A percentile compares a stretch with the other conserved stretches of the same genome.
These are phyloP conservation scores for Penicillium antarcticum DNA, from an alignment of 495 filamentous ascomycete species.

Conservation along the genomic window DNA sequence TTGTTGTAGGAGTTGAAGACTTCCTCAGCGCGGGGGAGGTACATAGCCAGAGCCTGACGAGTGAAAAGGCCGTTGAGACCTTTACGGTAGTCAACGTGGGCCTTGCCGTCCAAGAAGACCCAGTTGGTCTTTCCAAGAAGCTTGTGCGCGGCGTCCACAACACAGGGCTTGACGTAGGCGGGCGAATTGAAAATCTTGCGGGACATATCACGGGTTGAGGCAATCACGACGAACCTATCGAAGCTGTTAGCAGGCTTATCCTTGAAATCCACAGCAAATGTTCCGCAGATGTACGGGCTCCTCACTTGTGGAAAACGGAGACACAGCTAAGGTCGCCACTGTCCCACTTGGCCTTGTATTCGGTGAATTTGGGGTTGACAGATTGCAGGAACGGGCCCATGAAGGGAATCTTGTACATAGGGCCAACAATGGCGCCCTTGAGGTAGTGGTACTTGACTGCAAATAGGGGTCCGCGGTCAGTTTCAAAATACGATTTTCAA, in stretches of 20 bases:
- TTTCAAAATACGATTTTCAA: constrained; percentile 3
- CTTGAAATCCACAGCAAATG: too few relatives aligned
- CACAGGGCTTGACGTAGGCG: constrained; percentile 88
- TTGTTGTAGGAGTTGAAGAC: constrained; percentile 86
- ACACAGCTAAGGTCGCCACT: constrained; percentile 92
- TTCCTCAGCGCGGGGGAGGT: constrained; percentile 89
- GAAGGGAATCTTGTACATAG: constrained; percentile 83
- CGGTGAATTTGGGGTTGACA: constrained; percentile 84
- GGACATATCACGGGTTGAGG: constrained; percentile 91
- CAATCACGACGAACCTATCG: constrained; percentile 91
- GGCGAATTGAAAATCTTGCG: constrained; percentile 98
- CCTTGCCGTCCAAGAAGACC: constrained; percentile 96
- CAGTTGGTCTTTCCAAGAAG: constrained; percentile 89
- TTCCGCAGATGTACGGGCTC: constrained; percentile 1
- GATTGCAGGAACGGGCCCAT: constrained; percentile 95
- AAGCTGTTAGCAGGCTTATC: constrained; percentile 9
- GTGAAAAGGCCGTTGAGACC: constrained; percentile 95
- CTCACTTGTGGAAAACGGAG: constrained; percentile 98
- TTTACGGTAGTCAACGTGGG: constrained; percentile 95
- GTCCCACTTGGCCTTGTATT: constrained; percentile 89
- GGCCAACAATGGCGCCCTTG: constrained; percentile 84
- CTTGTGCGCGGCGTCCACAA: constrained; percentile 94
- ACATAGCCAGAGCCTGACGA: constrained; percentile 78
- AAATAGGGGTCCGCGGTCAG: constrained; percentile 10
- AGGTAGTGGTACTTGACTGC: constrained; percentile 80